phyloP scores from a whole-genome alignment of 108 stramenopile genomes.

The Stephanodiscus triporus region DNA sequence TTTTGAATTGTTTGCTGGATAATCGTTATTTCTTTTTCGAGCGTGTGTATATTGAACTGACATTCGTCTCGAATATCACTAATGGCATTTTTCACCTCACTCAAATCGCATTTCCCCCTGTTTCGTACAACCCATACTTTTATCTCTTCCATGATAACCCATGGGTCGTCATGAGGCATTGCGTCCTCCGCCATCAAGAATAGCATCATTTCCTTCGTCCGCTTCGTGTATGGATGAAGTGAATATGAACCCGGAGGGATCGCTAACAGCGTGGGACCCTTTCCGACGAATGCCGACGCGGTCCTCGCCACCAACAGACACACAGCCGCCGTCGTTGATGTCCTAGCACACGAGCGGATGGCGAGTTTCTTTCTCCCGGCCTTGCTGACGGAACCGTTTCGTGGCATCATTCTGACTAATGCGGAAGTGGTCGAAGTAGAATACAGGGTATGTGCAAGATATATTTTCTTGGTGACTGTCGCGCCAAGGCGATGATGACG shows the following conservation, averaged over 20 bases:
- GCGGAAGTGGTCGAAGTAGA: too few species aligned
- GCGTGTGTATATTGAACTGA: conserved; percentile 20
- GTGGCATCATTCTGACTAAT: neutral
- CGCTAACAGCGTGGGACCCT: neutral
- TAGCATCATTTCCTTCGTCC: neutral
- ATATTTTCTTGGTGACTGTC: too few species aligned
- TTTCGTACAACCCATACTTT: conserved; percentile 7
- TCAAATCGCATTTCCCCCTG: conserved; percentile 1
- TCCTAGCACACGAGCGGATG: neutral
- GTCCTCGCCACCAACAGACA: neutral
- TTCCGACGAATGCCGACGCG: neutral
- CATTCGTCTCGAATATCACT: conserved; percentile 8
- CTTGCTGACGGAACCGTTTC: neutral
- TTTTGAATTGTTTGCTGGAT: conserved; percentile 10
- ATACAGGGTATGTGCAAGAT: too few species aligned
- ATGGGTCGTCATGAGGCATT: conserved; percentile 1
- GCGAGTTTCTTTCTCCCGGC: neutral
- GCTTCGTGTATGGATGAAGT: conserved; percentile 2
- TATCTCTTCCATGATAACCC: conserved; percentile 7
- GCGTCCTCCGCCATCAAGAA: neutral
- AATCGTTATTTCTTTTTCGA: conserved; percentile 17
- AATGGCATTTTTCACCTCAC: neutral
- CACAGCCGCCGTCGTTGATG: conserved; percentile 1
- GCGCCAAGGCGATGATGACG: too few species aligned
- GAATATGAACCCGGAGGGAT: neutral